A percentile compares a stretch with the other conserved stretches of the same genome.
Conservation (phyloP, 768 basidiomycete species). For the Mycena indigotica region DNA sequence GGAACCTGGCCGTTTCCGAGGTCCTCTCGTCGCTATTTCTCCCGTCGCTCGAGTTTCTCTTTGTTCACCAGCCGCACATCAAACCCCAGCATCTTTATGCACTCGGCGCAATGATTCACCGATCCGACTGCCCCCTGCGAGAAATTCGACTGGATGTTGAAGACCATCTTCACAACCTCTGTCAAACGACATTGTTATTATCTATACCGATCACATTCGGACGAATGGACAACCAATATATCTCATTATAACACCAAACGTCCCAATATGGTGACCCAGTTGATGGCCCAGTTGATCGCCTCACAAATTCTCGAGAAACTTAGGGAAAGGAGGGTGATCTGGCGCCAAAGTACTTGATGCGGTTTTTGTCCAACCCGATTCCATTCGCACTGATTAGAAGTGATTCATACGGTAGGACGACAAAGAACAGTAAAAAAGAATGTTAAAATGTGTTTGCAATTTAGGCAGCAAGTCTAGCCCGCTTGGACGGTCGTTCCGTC, state of each 20-base stretch:
- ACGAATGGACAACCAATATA: neutral
- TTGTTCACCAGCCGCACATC: neutral
- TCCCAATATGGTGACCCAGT: neutral
- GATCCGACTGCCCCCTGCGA: slow-evolving; percentile 2
- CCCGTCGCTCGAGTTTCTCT: neutral
- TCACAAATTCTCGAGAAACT: too few relatives aligned
- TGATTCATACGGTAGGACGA: neutral
- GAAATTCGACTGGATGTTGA: neutral
- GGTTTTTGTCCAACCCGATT: neutral
- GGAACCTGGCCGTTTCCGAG: neutral
- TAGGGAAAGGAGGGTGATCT: too few relatives aligned
- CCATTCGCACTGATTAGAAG: neutral
- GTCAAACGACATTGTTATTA: too few relatives aligned
- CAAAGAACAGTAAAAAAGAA: neutral
- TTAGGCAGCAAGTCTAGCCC: neutral
- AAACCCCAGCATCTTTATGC: neutral
- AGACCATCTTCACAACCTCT: too few relatives aligned
- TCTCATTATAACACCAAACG: neutral
- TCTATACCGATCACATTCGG: too few relatives aligned
- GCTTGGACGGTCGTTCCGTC: neutral
- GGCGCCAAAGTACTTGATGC: neutral
- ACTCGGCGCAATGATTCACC: neutral
- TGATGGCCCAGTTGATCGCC: neutral
- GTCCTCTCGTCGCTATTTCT: neutral
- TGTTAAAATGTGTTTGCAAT: neutral